These are phyloP conservation scores for Encephalitozoon hellem DNA, from an alignment of 371 early-diverging fungal genomes.

Conservation along the genomic window DNA sequence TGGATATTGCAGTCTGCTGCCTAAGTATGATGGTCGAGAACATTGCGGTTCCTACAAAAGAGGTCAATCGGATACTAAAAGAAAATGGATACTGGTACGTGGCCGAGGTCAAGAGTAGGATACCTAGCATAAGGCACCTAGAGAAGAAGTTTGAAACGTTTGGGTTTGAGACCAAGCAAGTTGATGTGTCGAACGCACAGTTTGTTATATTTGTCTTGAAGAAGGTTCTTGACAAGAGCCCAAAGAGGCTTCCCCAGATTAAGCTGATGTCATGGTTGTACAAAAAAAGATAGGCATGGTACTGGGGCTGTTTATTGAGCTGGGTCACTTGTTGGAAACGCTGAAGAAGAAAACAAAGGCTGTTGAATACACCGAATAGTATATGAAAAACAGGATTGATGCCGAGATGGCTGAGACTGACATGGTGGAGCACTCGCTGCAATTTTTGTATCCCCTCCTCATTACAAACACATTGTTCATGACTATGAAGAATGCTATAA, in stretches of 20 bases:
- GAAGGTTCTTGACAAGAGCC: constrained; percentile 26
- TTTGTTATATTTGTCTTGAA: constrained; percentile 58
- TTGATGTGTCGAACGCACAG: constrained; percentile 52
- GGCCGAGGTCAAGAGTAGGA: constrained; percentile 58
- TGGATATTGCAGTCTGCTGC: constrained; percentile 82
- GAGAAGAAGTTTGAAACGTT: constrained; percentile 40
- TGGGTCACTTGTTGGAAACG: background rate
- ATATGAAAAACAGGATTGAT: background rate
- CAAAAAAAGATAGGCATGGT: constrained; percentile 52
- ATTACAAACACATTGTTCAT: constrained; percentile 39
- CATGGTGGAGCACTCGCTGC: constrained; percentile 5
- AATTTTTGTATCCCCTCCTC: constrained; percentile 31
- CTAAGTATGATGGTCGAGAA: constrained; percentile 92
- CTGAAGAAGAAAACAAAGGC: constrained; percentile 1
- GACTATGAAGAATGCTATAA: constrained; percentile 31
- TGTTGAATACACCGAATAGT: background rate
- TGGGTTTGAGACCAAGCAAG: constrained; percentile 50
- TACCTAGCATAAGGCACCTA: constrained; percentile 46
- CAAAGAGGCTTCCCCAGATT: constrained; percentile 33
- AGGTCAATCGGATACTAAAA: constrained; percentile 78
- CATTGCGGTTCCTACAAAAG: constrained; percentile 74
- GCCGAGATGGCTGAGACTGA: background rate
- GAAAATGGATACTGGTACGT: constrained; percentile 63
- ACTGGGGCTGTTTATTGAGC: background rate
- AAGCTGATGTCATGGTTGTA: constrained; percentile 55